phyloP scores from a whole-genome alignment of 345 rosid genomes.

The Sisymbrium irio region DNA sequence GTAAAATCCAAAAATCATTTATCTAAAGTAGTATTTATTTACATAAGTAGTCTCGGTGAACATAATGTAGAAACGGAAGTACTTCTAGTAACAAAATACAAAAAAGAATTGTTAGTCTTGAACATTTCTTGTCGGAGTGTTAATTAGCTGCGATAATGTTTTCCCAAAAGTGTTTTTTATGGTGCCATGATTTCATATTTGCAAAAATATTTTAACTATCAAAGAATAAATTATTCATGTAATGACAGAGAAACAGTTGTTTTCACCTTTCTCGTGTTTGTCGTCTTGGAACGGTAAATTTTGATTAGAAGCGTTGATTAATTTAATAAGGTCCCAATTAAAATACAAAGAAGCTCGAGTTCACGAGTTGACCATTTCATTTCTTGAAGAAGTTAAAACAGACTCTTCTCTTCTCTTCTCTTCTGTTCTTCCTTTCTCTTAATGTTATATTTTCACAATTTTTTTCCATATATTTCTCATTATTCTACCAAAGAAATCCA shows the following conservation, averaged over 20 bases:
- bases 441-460: slow-evolving; percentile 1
- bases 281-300: slow-evolving; percentile 20
- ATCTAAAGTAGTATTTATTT: neutral
- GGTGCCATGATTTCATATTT: neutral
- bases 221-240: slow-evolving; percentile 19
- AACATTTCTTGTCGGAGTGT: neutral
- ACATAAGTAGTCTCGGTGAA: neutral
- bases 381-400: neutral
- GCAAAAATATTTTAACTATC: neutral
- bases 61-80: neutral
- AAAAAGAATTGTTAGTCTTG: neutral
- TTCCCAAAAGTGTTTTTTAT: neutral
- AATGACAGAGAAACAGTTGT: slow-evolving; percentile 13
- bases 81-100: neutral
- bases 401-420: neutral
- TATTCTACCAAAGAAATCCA: neutral
- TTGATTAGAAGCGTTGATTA: slow-evolving; percentile 13
- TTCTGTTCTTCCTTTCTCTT: neutral
- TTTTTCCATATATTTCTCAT: slow-evolving; percentile 14
- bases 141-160: slow-evolving; percentile 13
- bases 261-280: slow-evolving; percentile 16
- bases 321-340: neutral
- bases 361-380: slow-evolving; percentile 28
- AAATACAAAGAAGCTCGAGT: slow-evolving; percentile 1
- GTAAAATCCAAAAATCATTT: neutral